Evolutionary conservation across 83 land plant species (phyloP).

Genomic region (Thuja plicata): DNA sequence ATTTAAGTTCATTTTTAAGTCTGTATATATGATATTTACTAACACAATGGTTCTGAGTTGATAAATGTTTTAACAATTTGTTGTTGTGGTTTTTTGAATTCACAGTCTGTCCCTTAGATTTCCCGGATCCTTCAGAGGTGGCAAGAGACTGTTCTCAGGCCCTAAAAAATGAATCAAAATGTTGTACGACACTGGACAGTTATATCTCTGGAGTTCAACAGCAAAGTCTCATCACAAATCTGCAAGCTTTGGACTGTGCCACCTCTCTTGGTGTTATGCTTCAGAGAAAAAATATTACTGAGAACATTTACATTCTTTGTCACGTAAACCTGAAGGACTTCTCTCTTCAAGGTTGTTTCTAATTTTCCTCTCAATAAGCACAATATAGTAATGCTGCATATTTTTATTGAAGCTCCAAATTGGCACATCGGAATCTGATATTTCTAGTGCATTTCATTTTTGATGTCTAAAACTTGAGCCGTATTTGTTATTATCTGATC

Average conservation of each 20-base stretch:
- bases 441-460: background rate
- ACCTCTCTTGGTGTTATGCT: conserved; percentile 69
- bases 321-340: conserved; percentile 89
- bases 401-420: background rate
- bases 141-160: conserved; percentile 54
- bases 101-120: conserved; percentile 83
- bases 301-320: conserved; percentile 72
- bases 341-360: conserved; percentile 79
- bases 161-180: conserved; percentile 49
- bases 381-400: conserved; percentile 10
- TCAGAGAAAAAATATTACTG: conserved; percentile 62
- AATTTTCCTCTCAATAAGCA: background rate
- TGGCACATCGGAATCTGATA: background rate
- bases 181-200: conserved; percentile 72
- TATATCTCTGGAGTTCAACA: conserved; percentile 81
- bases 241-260: conserved; percentile 94
- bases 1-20: background rate
- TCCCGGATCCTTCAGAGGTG: conserved; percentile 59
- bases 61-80: background rate
- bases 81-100: background rate
- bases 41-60: background rate
- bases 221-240: conserved; percentile 89
- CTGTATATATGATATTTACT: no score
- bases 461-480: background rate
- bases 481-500: background rate